Base-by-base conservation (phyloP, 2,329 filamentous ascomycete species). In the Hypocreales sp. region DNA sequence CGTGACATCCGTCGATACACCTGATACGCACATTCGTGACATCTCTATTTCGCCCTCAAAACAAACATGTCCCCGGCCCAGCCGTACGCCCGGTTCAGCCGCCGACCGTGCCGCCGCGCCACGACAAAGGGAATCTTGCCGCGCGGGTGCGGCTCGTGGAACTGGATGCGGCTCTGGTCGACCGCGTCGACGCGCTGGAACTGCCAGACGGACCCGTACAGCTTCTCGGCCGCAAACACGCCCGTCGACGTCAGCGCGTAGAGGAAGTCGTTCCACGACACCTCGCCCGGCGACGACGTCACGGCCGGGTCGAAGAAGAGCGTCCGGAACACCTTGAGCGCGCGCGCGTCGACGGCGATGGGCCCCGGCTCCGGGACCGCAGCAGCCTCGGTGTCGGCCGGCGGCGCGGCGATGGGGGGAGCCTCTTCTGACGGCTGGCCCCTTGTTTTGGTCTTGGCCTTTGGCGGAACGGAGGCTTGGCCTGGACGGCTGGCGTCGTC, bases 151-250 rank as follows among this genome's bases (percentile, higher is more conserved):
- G 70, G 69, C 38, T 73, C 67, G 34, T 75, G 67, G 33, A 74
- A 68, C 29, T 70, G 62, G 18, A 75, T 74, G 15, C 55, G 58
- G 4, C 59, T 44, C 21, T 58, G 48, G 0, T 58, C 50, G 28
- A 60, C 53, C 14, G 57, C 32, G 4, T 36, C 37, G 5, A 40
- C 41, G 4, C 61, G 61, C 10, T 48, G 52, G 33, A 75, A 75
- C 8, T 71, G 62, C 71, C 71, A 76, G 0, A 62, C 61, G 1
- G 64, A 73, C 0, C 68, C 67, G 32, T 72, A 70, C 0, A 73
- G 51, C 44, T 76, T 73, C 44, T 68, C 48, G 0, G 56, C 55
- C 0, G 38, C 32, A 28, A 75, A 72, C 1, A 29, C 20, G 0
- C 67, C 69, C 0, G 53, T 51, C 0, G 49, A 48, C 0, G 38